Base-by-base conservation (phyloP, 2,329 filamentous ascomycete species). In the Dactylellina cionopaga region DNA sequence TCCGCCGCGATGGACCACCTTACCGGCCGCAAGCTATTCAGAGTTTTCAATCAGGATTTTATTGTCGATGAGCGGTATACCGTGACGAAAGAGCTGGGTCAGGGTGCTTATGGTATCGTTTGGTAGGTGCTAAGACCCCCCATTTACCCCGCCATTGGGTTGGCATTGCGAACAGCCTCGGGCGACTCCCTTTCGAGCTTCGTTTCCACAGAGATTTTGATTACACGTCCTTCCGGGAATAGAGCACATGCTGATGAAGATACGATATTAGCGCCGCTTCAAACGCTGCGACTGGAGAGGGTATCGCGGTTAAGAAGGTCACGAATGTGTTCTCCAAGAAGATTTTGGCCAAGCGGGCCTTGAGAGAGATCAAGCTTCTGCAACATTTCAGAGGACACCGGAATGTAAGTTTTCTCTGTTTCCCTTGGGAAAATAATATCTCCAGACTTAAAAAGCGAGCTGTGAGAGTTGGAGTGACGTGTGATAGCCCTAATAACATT, bases 291-390 rank as follows among this genome's bases (percentile, higher is more conserved):
- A 96, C 91, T 29, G 90, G 88, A 79, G 95, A 99, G 80, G 93
- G 94, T 39, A 93, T 99, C 75, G 95, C 95, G 78, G 95, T 99
- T 85, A 99, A 99, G 84, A 99, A 99, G 83, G 92, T 99, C 81
- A 99, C 95, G 84, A 99, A 99, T 90, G 94, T 99, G 78, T 99
- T 99, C 83, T 97, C 92, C 87, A 99, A 99, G 85, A 98, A 98
- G 88, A 99, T 99, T 77, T 86, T 99, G 76, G 95, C 95, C 78
- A 99, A 99, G 88, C 91, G 95, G 79, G 95, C 95, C 52, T 83
- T 99, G 85, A 89, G 95, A 81, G 95, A 99, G 84, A 98, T 99
- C 83, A 99, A 98, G 87, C 87, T 99, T 77, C 86, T 99, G 75
- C 94, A 98, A 84, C 95, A 99, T 83, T 99, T 99, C 84, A 88